phyloP scores from a whole-genome alignment of 2,329 filamentous ascomycete genomes.

The Penicillium freii region DNA sequence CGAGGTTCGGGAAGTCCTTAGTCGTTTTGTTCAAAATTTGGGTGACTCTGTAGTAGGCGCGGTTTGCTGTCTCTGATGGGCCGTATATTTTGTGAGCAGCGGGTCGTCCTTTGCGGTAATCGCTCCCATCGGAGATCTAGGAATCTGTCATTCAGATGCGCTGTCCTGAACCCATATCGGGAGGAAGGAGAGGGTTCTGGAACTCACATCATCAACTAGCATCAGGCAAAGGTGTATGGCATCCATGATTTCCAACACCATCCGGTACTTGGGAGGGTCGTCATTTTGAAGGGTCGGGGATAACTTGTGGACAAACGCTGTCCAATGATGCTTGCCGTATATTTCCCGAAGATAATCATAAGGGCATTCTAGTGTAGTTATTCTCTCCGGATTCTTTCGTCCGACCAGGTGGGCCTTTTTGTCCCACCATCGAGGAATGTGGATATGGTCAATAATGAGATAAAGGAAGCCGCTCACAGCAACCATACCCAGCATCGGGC shows the following conservation, averaged over 20 bases:
- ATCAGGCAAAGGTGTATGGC: not conserved
- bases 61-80: not conserved
- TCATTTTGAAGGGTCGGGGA: not conserved
- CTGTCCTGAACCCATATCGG: not conserved
- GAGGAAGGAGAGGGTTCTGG: not conserved
- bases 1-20: not conserved
- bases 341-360: not conserved
- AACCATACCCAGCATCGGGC: not conserved
- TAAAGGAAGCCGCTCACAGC: not conserved
- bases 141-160: not conserved
- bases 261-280: not conserved
- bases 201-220: not conserved
- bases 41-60: not conserved
- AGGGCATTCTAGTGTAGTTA: not conserved
- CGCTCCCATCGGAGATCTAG: not conserved
- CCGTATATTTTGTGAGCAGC: not conserved
- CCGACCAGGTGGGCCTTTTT: not conserved
- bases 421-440: not conserved
- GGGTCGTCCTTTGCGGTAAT: not conserved
- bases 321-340: not conserved
- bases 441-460: not conserved
- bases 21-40: not conserved
- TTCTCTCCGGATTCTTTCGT: not conserved
- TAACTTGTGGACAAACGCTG: not conserved
- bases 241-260: not conserved